phyloP scores from a whole-genome alignment of 129 eudicot genomes.

The Centaurea solstitialis region DNA sequence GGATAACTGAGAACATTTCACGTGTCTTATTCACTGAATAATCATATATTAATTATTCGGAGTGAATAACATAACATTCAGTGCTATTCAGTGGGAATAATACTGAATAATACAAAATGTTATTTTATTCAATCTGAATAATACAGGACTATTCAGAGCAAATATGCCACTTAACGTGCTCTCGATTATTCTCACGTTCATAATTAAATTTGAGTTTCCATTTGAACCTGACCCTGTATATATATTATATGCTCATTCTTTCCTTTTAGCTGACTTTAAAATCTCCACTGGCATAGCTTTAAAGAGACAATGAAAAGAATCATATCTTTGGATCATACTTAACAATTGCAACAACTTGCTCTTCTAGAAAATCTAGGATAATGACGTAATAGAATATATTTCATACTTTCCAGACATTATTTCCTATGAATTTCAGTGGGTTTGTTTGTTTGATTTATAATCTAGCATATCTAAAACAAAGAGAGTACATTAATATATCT shows the following conservation, averaged over 20 bases:
- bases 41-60: no score
- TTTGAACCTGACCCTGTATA: not conserved
- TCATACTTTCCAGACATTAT: not conserved
- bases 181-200: no score
- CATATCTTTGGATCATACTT: constrained; percentile 11
- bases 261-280: constrained; percentile 35
- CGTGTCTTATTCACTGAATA: no score
- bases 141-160: no score
- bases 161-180: no score
- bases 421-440: not conserved
- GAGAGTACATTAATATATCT: constrained; percentile 25
- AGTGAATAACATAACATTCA: no score
- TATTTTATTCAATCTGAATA: no score
- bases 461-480: constrained; percentile 8
- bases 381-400: constrained; percentile 25
- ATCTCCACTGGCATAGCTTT: constrained; percentile 43
- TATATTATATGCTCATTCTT: constrained; percentile 19
- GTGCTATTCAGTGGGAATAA: no score
- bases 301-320: constrained; percentile 24
- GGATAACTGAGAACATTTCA: no score
- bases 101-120: no score
- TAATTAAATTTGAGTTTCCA: no score
- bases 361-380: not conserved
- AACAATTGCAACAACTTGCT: constrained; percentile 21
- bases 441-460: not conserved